Conservation (phyloP, 2,329 filamentous ascomycete genomes). For the Lecanicillium sp. region DNA sequence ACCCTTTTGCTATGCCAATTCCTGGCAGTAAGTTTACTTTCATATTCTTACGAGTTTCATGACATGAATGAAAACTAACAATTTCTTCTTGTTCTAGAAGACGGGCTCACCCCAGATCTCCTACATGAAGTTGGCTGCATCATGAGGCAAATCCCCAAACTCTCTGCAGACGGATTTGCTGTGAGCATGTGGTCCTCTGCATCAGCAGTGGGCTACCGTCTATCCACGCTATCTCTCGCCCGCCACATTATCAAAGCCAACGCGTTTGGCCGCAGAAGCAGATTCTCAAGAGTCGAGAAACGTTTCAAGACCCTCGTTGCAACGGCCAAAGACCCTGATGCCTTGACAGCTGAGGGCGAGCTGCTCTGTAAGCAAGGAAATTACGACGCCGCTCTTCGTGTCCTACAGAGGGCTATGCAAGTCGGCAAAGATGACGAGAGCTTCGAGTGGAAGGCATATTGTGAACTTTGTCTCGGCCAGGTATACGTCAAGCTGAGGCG, state of each 20-base stretch:
- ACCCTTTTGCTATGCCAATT: conserved; percentile 14
- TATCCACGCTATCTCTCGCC: conserved; percentile 21
- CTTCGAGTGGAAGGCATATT: conserved; percentile 20
- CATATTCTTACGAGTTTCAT: no score
- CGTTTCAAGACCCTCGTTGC: conserved; percentile 23
- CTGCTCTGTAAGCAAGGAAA: conserved; percentile 16
- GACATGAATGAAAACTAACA: no score
- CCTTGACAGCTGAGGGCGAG: conserved; percentile 25
- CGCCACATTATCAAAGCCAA: conserved; percentile 14
- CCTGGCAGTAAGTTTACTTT: conserved; percentile 14
- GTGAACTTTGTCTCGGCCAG: conserved; percentile 18
- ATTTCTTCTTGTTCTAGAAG: no score
- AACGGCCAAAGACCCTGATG: conserved; percentile 23
- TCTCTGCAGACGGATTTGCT: conserved; percentile 12
- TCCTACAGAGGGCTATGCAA: conserved; percentile 18
- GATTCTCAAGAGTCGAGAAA: conserved; percentile 14
- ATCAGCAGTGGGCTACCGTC: conserved; percentile 19
- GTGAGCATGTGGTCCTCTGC: conserved; percentile 22
- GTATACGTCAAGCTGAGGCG: conserved; percentile 12
- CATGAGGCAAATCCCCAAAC: conserved; percentile 11
- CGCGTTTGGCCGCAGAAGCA: conserved; percentile 12
- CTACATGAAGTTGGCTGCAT: conserved; percentile 22
- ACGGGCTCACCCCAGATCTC: background rate
- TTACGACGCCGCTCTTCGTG: conserved; percentile 14
- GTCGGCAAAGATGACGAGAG: conserved; percentile 2